Evolutionary conservation across 2,329 filamentous ascomycete genomes (phyloP), one percentile per base, ranked within the genome.

Genomic region (Metarhizium humberi): DNA sequence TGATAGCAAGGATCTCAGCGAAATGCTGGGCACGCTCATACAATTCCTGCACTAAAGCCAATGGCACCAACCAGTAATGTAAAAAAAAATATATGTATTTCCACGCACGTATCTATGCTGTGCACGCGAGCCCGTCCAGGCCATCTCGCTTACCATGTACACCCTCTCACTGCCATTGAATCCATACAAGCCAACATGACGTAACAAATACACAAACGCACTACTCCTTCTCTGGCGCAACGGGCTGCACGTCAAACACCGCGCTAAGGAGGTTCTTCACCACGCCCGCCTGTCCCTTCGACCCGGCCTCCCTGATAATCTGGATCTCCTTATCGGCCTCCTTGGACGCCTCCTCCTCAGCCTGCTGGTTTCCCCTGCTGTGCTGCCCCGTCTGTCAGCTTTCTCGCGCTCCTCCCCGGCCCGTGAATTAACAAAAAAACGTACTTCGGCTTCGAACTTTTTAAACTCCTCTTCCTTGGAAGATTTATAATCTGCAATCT

Each of bases 391-490:
- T 40, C 25, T 36, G 50, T 50, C 40, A 52, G 20, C 48, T 18
- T 18, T 3, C 16, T 25, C 30, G 16, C 36, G n/a, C 2, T 5
- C 13, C 20, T 11, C 16, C 29, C 18, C 6, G 6, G 18, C 25
- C 16, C n/a, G 43, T 6, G 34, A 20, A n/a, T 2, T 38, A n/a
- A 42, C 34, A 7, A 14, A 32, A 32, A 10, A 49, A 56, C 67
- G 50, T 69, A 81, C 79, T 76, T 83, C 77, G 60, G 90, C 81
- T 78, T 97, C 91, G 67, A 95, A 97, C 70, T 88, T 87, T 79
- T 94, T 92, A 78, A 91, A 97, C 73, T 97, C 92, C 40, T 88
- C 82, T 68, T 99, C 94, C 78, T 96, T 99, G 65, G 86, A 76
- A 67, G 86, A 82, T 71, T 86, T 85, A 79, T 99, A 97, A 55